A percentile compares a stretch with the other conserved stretches of the same genome.
These are phyloP conservation scores for Pezizomycotina sp. DNA, from an alignment of 2,329 filamentous ascomycete species.

Conservation along the genomic window DNA sequence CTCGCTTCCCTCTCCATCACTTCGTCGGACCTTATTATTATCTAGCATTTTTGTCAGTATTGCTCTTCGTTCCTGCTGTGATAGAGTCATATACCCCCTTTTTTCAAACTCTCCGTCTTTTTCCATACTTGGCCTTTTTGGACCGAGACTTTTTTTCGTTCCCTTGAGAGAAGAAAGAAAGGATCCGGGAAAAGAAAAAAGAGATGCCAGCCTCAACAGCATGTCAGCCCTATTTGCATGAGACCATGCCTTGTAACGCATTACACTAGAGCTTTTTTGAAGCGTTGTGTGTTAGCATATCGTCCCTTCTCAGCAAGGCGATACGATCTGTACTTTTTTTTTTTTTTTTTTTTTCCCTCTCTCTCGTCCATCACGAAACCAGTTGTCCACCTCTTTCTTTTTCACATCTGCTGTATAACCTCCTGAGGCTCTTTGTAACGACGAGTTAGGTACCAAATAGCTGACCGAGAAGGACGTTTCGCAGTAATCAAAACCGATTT, in stretches of 20 bases:
- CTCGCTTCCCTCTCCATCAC: slow-evolving; percentile 4
- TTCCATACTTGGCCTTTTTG: slow-evolving; percentile 1
- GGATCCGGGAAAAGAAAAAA: no score
- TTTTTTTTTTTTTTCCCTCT: slow-evolving; percentile 5
- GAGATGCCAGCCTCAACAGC: slow-evolving; percentile 1
- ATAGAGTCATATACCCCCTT: slow-evolving; percentile 1
- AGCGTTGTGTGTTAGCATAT: slow-evolving; percentile 6
- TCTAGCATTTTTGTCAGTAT: slow-evolving; percentile 1
- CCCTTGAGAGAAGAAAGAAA: no score
- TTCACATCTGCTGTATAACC: slow-evolving; percentile 6
- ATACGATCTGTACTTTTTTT: slow-evolving; percentile 5
- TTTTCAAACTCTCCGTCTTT: slow-evolving; percentile 2
- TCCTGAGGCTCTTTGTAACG: not conserved
- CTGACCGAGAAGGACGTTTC: not conserved
- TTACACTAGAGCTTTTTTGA: slow-evolving; percentile 1
- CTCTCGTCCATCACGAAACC: not conserved
- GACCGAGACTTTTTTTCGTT: not conserved
- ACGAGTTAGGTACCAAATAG: slow-evolving; percentile 3
- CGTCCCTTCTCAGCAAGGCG: no score
- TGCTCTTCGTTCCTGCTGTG: slow-evolving; percentile 1
- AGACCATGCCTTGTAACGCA: not conserved
- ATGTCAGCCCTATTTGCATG: slow-evolving; percentile 3
- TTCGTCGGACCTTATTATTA: not conserved
- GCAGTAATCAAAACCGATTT: slow-evolving; percentile 9
- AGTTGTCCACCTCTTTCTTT: slow-evolving; percentile 5